Evolutionary conservation across 2,329 filamentous ascomycete genomes (phyloP).

Genomic region (Alternaria consortialis): DNA sequence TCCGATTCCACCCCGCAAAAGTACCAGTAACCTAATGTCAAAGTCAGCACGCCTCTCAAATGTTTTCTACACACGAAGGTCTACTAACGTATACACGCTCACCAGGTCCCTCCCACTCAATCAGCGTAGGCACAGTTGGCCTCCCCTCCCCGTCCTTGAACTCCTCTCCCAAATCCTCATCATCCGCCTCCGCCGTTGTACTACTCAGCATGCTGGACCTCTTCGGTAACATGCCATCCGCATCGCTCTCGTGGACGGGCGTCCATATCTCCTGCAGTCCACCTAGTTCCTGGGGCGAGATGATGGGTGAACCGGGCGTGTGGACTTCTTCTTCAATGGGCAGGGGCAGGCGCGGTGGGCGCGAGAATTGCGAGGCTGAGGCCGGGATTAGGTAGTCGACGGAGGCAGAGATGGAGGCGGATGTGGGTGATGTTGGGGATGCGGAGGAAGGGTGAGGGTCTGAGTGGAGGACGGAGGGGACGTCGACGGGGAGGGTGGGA

Average conservation of each 20-base stretch:
- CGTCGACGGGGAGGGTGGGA: constrained; percentile 52
- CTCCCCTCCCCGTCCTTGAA: constrained; percentile 71
- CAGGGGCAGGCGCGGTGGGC: constrained; percentile 88
- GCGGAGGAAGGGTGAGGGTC: constrained; percentile 28
- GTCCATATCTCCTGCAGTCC: constrained; percentile 48
- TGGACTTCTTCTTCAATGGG: constrained; percentile 93
- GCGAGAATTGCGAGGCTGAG: constrained; percentile 58
- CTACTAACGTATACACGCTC: too few relatives aligned
- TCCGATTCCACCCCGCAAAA: constrained; percentile 96
- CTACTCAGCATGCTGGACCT: constrained; percentile 64
- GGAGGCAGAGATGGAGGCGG: constrained; percentile 37
- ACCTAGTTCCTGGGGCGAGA: constrained; percentile 70
- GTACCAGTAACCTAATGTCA: constrained; percentile 75
- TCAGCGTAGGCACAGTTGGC: constrained; percentile 80
- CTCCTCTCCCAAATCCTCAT: constrained; percentile 70
- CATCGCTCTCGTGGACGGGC: constrained; percentile 55
- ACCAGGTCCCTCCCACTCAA: constrained; percentile 61
- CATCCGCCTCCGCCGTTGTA: constrained; percentile 75
- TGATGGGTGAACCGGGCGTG: constrained; percentile 88
- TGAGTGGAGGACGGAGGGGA: constrained; percentile 40
- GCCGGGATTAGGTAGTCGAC: constrained; percentile 49
- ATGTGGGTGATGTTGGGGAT: constrained; percentile 30
- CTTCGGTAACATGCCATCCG: constrained; percentile 63
- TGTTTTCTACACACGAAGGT: too few relatives aligned
- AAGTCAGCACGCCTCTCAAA: too few relatives aligned